These are phyloP conservation scores for Calonectria hawksworthii DNA, from an alignment of 2,329 filamentous ascomycete genomes.

Conservation along the genomic window DNA sequence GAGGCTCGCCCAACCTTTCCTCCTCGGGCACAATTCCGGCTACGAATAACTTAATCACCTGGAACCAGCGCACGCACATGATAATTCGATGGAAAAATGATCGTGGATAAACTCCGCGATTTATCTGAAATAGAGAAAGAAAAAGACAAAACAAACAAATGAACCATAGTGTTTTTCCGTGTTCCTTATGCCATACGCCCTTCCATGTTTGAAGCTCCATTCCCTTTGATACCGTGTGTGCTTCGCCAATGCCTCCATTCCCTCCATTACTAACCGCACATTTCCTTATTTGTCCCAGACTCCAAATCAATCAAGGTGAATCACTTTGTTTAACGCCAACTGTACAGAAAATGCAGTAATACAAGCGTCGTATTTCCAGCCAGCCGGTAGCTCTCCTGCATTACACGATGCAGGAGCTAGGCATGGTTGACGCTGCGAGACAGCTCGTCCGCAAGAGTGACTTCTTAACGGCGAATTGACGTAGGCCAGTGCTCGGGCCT, in stretches of 20 bases:
- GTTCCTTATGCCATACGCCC: constrained; percentile 36
- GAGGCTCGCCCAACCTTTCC: background rate
- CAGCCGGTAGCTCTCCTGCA: constrained; percentile 13
- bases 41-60: background rate
- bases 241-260: constrained; percentile 28
- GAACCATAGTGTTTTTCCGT: constrained; percentile 36
- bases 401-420: constrained; percentile 16
- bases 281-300: constrained; percentile 34
- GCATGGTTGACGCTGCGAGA: constrained; percentile 29
- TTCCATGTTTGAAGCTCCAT: constrained; percentile 26
- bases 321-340: constrained; percentile 34
- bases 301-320: constrained; percentile 35
- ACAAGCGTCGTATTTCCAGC: constrained; percentile 9
- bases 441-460: constrained; percentile 25
- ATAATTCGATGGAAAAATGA: constrained; percentile 11
- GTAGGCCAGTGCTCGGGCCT: constrained; percentile 68
- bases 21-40: background rate
- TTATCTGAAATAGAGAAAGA: constrained; percentile 22
- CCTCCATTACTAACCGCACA: constrained; percentile 32
- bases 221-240: constrained; percentile 24
- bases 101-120: constrained; percentile 5
- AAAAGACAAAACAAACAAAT: constrained; percentile 20
- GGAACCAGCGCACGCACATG: background rate
- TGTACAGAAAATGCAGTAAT: constrained; percentile 28
- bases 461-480: constrained; percentile 46